Base-by-base conservation (phyloP, 192 early-diverging fungal genomes). In the Jimgerdemannia lactiflua region DNA sequence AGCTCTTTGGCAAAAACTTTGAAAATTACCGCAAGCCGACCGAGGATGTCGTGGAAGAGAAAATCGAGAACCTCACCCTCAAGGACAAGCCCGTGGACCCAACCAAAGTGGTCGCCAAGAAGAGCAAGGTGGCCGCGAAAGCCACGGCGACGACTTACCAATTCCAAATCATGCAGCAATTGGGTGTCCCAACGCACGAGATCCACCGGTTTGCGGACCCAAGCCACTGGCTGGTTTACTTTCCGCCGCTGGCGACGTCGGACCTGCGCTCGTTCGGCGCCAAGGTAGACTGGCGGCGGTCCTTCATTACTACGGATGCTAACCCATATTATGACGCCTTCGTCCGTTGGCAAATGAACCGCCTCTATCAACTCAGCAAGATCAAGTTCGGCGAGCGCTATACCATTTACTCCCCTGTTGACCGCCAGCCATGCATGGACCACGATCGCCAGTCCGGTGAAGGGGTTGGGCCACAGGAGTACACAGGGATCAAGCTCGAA, bases 301-400 rank as follows among this genome's bases (percentile, higher is more conserved):
- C 94, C 7, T 99, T 99, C 86, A 91, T 99, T 80, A 99, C 98
- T 74, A 99, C 98, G 42, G 96, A 98, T 77, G 89, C 91, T 75
- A 99, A 99, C 78, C 96, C 96, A 54, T 99, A 95, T 89, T 99
- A 98, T 80, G 98, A 99, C 82, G 93, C 94, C 17, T 99, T 99
- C 84, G 91, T 98, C 19, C 92, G 93, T 63, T 99, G 98, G 98
- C 98, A 99, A 80, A 98, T 99, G 86, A 94, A 93, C 85, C 94
- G 92, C 74, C 89, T 99, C 64, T 84, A 86, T 69, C 85, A 83
- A 7, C 84, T 91, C 81, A 75, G 86, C 43, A 96, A 97, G 85
- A 89, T 99, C 79, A 95, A 96, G 78, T 98, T 96, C 80, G 98
- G 96, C 72, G 92, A 98, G 81, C 90, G 97, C 42, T 95, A 97